Percentiles rank a stretch among this genome's conserved stretches.
These are phyloP conservation scores for Fraxinus greggii DNA, from an alignment of 305 asterid species.

Conservation along the genomic window DNA sequence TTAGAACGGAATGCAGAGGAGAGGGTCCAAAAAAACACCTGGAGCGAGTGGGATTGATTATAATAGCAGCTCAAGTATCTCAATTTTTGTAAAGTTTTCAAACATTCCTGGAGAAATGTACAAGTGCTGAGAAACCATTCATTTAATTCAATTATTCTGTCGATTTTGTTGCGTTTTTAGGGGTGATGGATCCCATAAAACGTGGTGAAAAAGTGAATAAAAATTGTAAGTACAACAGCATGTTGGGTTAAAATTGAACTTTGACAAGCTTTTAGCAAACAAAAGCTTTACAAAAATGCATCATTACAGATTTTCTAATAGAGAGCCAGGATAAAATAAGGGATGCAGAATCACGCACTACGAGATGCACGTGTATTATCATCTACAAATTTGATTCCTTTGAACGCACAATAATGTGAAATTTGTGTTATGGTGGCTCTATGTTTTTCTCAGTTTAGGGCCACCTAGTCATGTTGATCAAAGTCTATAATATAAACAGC, in stretches of 20 bases:
- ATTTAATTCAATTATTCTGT: conserved; percentile 4
- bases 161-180: not conserved
- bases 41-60: conserved; percentile 83
- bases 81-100: not conserved
- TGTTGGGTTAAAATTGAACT: not conserved
- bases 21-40: conserved; percentile 56
- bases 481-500: not conserved
- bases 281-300: not conserved
- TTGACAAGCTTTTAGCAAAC: not conserved
- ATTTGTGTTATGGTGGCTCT: not conserved
- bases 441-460: not conserved
- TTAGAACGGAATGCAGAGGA: conserved; percentile 51
- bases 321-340: not conserved
- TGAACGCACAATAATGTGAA: not conserved
- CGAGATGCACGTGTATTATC: not conserved
- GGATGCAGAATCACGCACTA: not conserved
- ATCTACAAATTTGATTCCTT: not conserved
- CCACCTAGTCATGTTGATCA: not conserved
- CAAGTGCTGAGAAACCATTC: not conserved
- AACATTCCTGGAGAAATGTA: conserved; percentile 13
- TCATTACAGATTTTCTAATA: not conserved
- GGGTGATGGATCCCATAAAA: not conserved
- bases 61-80: conserved; percentile 25
- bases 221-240: too few relatives aligned
- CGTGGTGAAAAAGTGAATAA: not conserved